Evolutionary conservation across 1,139 yeast genomes (phyloP), one percentile per base, ranked within the genome.

Genomic region (Meyerozyma sp.): DNA sequence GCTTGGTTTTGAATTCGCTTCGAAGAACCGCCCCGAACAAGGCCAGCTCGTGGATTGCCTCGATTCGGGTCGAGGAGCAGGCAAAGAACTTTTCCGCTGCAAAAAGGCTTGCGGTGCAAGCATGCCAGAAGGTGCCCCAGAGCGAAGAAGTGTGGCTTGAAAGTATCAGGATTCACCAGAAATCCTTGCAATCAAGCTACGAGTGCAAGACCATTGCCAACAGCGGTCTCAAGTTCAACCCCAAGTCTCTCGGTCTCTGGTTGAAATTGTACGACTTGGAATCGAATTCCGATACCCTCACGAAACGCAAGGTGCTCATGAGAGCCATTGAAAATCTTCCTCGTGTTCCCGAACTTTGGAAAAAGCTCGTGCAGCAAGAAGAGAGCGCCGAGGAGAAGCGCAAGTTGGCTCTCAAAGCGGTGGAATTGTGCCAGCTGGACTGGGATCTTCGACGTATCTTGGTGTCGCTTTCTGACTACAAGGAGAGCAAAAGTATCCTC

Each of bases 11-110:
- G 41, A 67, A 77, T 8, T 83, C 94, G 2, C 73, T 87, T 46
- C 72, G 94, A 29, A 81, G 77, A 50, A 68, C 90, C 0, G 84
- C 87, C 53, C 96, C 98, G 0, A 63, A 68, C 39, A 84, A 82
- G 46, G 77, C 95, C 0, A 77, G 79, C 41, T 88, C 89, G 10
- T 93, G 97, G 96, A 86, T 93, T 26, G 89, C 95, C 0, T 79
- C 91, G 32, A 95, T 96, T 0, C 65, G 90, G 40, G 60, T 90
- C 9, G 98, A 93, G 58, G 85, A 81, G 49, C 77, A 75, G 42
- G 84, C 83, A 1, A 71, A 73, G 36, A 81, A 81, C 44, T 68
- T 69, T 46, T 66, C 65, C 5, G 64, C 65, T 23, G 97, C 98
- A 0, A 75, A 77, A 47, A 64, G 65, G 32, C 52, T 85, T 10